These are phyloP conservation scores for Protea cynaroides DNA, from an alignment of 164 flowering plant species.

Conservation along the genomic window DNA sequence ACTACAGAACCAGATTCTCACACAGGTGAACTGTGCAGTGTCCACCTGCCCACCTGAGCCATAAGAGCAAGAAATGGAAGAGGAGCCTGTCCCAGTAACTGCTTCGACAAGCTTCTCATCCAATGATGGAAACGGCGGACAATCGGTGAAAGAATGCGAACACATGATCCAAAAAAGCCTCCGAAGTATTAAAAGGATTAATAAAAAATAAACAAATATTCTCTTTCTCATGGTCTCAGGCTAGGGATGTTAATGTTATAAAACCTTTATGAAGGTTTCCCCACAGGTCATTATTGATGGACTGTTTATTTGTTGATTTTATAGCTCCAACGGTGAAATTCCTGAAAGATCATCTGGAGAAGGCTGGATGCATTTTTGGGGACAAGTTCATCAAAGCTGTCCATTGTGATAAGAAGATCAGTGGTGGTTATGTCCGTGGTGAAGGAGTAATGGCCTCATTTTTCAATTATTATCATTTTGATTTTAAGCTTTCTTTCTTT, in stretches of 20 bases:
- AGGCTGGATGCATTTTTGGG: constrained; percentile 60
- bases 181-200: constrained; percentile 39
- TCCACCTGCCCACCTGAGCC: no score
- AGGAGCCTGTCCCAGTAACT: constrained; percentile 11
- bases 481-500: not conserved
- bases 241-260: no score
- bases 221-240: not conserved
- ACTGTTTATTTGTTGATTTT: constrained; percentile 3
- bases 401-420: constrained; percentile 36
- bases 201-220: not conserved
- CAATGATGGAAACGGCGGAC: constrained; percentile 30
- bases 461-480: not conserved
- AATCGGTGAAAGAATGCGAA: constrained; percentile 57
- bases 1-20: no score
- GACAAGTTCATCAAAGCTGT: constrained; percentile 71
- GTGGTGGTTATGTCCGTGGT: constrained; percentile 71
- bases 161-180: constrained; percentile 64
- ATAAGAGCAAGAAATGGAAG: constrained; percentile 17
- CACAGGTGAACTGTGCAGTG: no score
- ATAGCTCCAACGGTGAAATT: constrained; percentile 80
- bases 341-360: constrained; percentile 66
- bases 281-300: no score
- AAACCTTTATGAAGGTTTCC: no score
- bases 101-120: constrained; percentile 17
- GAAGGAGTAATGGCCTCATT: constrained; percentile 49